Evolutionary conservation across 371 early-diverging fungal genomes (phyloP).

Genomic region (Circinella minor): DNA sequence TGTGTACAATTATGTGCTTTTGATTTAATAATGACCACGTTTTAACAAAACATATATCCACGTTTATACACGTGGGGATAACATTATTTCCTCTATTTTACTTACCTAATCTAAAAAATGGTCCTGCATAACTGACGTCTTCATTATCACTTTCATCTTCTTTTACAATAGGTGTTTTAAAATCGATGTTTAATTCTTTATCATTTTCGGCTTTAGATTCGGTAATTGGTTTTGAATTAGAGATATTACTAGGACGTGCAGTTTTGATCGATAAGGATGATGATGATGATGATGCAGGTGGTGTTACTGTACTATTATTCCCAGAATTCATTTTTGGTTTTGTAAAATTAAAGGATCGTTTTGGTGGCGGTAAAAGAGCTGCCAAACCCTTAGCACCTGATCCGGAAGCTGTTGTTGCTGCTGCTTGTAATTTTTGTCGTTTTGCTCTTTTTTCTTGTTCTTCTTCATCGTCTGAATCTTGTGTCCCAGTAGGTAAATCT

Average conservation of each 20-base stretch:
- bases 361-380: constrained; percentile 41
- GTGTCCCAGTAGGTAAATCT: constrained; percentile 28
- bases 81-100: neutral
- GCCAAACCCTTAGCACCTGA: constrained; percentile 23
- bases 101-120: constrained; percentile 42
- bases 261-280: neutral
- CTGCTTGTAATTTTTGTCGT: constrained; percentile 19
- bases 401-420: constrained; percentile 15
- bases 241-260: constrained; percentile 18
- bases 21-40: constrained; percentile 6
- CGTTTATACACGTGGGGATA: neutral
- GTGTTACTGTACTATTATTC: neutral
- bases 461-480: constrained; percentile 28
- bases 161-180: neutral
- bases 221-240: constrained; percentile 11
- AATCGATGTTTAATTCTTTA: neutral
- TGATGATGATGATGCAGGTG: constrained; percentile 1
- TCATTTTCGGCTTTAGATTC: constrained; percentile 18
- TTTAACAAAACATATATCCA: constrained; percentile 3
- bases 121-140: constrained; percentile 20
- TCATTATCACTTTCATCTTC: constrained; percentile 11
- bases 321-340: constrained; percentile 17
- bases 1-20: too few species aligned
- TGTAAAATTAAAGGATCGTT: constrained; percentile 18
- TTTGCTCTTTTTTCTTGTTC: constrained; percentile 26